Evolutionary conservation across 108 stramenopile species (phyloP).

Genomic region (Fragilaria radians): DNA sequence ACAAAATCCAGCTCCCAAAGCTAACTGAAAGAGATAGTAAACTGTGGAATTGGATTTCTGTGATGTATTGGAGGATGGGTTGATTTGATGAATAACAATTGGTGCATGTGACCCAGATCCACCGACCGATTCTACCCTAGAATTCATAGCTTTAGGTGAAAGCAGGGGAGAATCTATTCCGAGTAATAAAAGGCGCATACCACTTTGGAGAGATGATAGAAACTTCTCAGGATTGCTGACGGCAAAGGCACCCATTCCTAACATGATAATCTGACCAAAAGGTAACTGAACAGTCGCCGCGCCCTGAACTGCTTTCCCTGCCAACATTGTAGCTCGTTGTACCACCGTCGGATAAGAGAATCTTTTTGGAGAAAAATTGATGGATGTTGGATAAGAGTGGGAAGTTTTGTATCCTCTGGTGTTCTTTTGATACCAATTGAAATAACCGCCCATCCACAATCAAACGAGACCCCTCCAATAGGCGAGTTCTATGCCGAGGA

Average conservation of each 20-base stretch:
- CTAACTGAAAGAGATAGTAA: slow-evolving; percentile 12
- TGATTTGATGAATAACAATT: slow-evolving; percentile 6
- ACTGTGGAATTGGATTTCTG: not conserved
- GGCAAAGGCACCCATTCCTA: slow-evolving; percentile 19
- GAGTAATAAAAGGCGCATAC: slow-evolving; percentile 1
- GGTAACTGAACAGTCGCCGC: not conserved
- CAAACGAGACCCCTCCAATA: too few relatives aligned
- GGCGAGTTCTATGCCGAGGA: too few relatives aligned
- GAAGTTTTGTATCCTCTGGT: too few relatives aligned
- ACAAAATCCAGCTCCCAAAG: slow-evolving; percentile 37
- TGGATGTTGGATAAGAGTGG: too few relatives aligned
- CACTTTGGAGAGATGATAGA: slow-evolving; percentile 18
- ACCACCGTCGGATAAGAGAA: too few relatives aligned
- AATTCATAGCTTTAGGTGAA: slow-evolving; percentile 10
- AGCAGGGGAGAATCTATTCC: not conserved
- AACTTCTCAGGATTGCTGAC: slow-evolving; percentile 30
- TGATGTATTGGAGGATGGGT: not conserved
- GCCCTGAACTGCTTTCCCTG: not conserved
- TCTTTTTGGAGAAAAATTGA: too few relatives aligned
- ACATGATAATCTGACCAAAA: not conserved
- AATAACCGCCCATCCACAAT: too few relatives aligned
- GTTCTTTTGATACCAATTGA: too few relatives aligned
- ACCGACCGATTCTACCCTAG: slow-evolving; percentile 8
- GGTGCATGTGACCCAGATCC: not conserved
- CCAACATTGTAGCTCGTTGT: not conserved